phyloP scores from a whole-genome alignment of 2,329 filamentous ascomycete species.

The Sporothrix dimorphospora region DNA sequence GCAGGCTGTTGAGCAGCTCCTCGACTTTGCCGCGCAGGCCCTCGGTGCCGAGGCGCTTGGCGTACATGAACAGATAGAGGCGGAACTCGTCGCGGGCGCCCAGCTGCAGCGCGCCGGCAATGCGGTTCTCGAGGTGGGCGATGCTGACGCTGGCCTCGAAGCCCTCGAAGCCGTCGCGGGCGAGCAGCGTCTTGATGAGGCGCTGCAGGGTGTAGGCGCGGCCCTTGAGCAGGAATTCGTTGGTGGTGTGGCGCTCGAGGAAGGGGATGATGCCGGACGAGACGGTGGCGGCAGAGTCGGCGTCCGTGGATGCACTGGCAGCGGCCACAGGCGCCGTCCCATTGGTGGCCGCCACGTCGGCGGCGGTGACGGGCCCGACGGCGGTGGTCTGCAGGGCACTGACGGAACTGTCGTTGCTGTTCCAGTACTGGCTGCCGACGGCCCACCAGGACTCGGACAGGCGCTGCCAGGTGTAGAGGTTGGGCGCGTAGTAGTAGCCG shows the following conservation, averaged over 20 bases:
- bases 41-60: conserved; percentile 90
- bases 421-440: conserved; percentile 98
- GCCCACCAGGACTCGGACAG: conserved; percentile 99
- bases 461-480: conserved; percentile 90
- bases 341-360: conserved; percentile 43
- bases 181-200: conserved; percentile 85
- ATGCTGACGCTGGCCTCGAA: conserved; percentile 92
- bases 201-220: conserved; percentile 89
- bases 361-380: conserved; percentile 59
- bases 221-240: conserved; percentile 87
- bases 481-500: conserved; percentile 84
- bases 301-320: conserved; percentile 37
- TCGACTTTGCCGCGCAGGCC: conserved; percentile 87
- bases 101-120: conserved; percentile 84
- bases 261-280: conserved; percentile 92
- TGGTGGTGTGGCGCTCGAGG: conserved; percentile 92
- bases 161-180: conserved; percentile 86
- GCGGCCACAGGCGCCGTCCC: background rate
- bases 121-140: conserved; percentile 90
- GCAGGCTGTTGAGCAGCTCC: conserved; percentile 79
- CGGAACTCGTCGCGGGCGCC: conserved; percentile 91
- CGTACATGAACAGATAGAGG: conserved; percentile 96
- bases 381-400: conserved; percentile 76
- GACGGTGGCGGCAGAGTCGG: conserved; percentile 72
- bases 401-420: conserved; percentile 89